phyloP scores from a whole-genome alignment of 768 basidiomycete genomes.

The Mrakia frigida region DNA sequence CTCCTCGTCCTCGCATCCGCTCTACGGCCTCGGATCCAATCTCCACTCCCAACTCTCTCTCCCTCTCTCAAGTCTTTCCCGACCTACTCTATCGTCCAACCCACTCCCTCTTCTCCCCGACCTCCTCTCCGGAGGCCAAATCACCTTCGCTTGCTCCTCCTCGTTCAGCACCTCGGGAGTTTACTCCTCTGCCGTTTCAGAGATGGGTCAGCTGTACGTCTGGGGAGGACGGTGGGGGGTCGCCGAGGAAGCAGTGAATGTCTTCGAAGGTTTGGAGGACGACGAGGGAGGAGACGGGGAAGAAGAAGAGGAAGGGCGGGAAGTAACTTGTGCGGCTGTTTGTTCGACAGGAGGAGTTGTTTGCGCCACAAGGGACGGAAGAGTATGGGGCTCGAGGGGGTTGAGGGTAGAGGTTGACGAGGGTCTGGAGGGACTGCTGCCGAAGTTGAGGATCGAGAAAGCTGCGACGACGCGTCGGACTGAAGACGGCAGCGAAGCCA shows the following conservation, averaged over 20 bases:
- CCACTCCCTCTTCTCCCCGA: neutral
- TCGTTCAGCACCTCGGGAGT: neutral
- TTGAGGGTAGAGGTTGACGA: neutral
- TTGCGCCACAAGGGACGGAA: neutral
- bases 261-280: neutral
- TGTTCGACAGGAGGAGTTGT: slow-evolving; percentile 1
- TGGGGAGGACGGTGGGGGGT: slow-evolving; percentile 6
- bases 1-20: neutral
- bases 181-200: slow-evolving; percentile 5
- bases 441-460: slow-evolving; percentile 2
- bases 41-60: slow-evolving; percentile 19
- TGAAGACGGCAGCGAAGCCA: neutral
- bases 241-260: neutral
- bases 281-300: neutral
- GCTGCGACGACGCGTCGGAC: neutral
- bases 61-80: neutral
- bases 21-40: slow-evolving; percentile 13
- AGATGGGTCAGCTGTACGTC: neutral
- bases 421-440: neutral
- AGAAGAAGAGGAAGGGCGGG: neutral
- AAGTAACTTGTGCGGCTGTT: neutral
- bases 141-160: neutral
- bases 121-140: neutral
- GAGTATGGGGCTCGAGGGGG: neutral
- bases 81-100: neutral